These are phyloP conservation scores for Thalassiosira ordinaria DNA, from an alignment of 352 stramenopile genomes.

Conservation along the genomic window DNA sequence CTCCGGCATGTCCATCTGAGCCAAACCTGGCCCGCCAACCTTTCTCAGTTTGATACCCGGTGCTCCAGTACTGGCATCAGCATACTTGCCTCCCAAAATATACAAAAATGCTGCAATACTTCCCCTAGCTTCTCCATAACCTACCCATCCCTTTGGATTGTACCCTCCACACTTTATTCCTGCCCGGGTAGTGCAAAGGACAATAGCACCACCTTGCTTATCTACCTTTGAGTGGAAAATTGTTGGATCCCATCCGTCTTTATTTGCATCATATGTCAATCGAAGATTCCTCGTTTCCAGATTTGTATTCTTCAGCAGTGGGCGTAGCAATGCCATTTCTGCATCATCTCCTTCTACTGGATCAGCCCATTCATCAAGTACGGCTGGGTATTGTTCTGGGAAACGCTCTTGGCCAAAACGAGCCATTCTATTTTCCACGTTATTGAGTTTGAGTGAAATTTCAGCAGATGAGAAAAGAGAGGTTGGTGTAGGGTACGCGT, in stretches of 20 bases:
- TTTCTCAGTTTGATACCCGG: constrained; percentile 80
- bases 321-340: constrained; percentile 73
- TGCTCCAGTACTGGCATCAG: constrained; percentile 18
- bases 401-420: constrained; percentile 68
- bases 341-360: constrained; percentile 70
- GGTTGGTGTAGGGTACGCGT: too few species aligned
- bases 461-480: too few species aligned
- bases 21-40: too few species aligned
- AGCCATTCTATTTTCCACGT: constrained; percentile 41
- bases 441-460: too few species aligned
- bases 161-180: constrained; percentile 73
- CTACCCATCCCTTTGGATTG: constrained; percentile 82
- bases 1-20: too few species aligned
- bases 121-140: constrained; percentile 79
- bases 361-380: constrained; percentile 67
- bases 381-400: constrained; percentile 86
- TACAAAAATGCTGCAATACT: constrained; percentile 85
- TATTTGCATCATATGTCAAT: constrained; percentile 82
- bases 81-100: constrained; percentile 53
- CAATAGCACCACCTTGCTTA: constrained; percentile 69
- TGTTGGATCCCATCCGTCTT: constrained; percentile 79
- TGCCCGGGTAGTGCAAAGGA: constrained; percentile 56
- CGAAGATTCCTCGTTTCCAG: constrained; percentile 74
- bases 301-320: constrained; percentile 85
- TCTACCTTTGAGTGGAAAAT: constrained; percentile 83